Evolutionary conservation across 495 filamentous ascomycete species (phyloP).

Genomic region (Penicillium goetzii): DNA sequence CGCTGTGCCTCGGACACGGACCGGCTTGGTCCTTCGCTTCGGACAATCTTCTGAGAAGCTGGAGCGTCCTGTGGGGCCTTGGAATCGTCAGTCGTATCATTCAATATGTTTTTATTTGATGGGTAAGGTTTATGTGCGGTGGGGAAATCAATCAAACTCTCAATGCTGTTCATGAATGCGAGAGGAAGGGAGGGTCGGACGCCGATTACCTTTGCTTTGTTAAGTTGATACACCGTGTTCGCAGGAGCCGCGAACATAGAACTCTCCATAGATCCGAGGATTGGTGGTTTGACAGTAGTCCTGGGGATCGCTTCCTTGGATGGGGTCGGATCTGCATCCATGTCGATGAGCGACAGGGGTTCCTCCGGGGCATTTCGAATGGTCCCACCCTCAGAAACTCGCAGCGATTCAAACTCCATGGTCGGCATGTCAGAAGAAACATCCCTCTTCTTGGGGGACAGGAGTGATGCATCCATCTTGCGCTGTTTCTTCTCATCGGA

Average conservation of each 20-base stretch:
- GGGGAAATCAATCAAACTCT: background rate
- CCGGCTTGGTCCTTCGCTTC: background rate
- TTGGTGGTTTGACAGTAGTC: background rate
- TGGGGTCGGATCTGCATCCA: background rate
- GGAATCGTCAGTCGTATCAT: background rate
- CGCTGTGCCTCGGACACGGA: background rate
- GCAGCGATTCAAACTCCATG: background rate
- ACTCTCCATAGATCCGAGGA: background rate
- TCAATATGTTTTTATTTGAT: background rate
- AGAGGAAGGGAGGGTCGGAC: background rate
- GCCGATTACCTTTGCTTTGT: background rate
- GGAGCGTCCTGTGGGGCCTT: background rate
- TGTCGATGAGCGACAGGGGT: background rate
- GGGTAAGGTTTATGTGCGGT: background rate
- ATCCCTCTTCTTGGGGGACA: background rate
- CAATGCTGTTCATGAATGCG: background rate
- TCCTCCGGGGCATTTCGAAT: background rate
- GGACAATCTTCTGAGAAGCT: background rate
- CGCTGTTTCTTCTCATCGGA: conserved; percentile 1
- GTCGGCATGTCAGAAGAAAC: background rate
- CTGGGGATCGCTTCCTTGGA: background rate
- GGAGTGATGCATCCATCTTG: background rate
- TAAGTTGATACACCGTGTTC: background rate
- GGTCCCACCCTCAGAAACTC: background rate
- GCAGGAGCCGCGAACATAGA: background rate